These are phyloP conservation scores for Galerina sulciceps DNA, from an alignment of 768 basidiomycete species.

Conservation along the genomic window DNA sequence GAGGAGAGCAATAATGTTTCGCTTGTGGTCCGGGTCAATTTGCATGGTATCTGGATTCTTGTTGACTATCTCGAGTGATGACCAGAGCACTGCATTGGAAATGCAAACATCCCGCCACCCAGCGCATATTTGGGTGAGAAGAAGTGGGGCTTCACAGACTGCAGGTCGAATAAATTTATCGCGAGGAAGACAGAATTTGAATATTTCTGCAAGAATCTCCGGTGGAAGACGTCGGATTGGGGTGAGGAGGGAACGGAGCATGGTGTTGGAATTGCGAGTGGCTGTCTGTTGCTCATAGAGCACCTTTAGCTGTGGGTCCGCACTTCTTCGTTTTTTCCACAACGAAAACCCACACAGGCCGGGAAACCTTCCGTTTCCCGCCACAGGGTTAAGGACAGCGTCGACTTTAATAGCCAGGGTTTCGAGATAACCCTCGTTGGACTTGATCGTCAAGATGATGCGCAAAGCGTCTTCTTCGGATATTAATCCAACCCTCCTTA, in stretches of 20 bases:
- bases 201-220: constrained; percentile 29
- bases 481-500: not conserved
- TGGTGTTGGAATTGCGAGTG: not conserved
- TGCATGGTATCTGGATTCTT: not conserved
- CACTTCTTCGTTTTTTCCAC: not conserved
- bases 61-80: constrained; percentile 18
- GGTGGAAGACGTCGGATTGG: constrained; percentile 28
- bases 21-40: not conserved
- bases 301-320: not conserved
- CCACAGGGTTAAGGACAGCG: not conserved
- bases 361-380: not conserved
- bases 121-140: constrained; percentile 29
- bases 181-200: constrained; percentile 21
- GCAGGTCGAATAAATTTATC: constrained; percentile 16
- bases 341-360: constrained; percentile 7
- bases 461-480: constrained; percentile 3
- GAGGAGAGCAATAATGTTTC: constrained; percentile 1
- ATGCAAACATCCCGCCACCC: constrained; percentile 34
- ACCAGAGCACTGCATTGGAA: constrained; percentile 32
- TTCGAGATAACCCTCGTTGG: constrained; percentile 5
- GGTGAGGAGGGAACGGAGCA: constrained; percentile 9
- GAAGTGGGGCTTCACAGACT: constrained; percentile 18
- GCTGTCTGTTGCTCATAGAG: not conserved
- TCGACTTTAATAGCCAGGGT: not conserved
- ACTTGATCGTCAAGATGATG: not conserved